phyloP scores from a whole-genome alignment of 2,329 filamentous ascomycete genomes.

The Colletotrichum filicis region DNA sequence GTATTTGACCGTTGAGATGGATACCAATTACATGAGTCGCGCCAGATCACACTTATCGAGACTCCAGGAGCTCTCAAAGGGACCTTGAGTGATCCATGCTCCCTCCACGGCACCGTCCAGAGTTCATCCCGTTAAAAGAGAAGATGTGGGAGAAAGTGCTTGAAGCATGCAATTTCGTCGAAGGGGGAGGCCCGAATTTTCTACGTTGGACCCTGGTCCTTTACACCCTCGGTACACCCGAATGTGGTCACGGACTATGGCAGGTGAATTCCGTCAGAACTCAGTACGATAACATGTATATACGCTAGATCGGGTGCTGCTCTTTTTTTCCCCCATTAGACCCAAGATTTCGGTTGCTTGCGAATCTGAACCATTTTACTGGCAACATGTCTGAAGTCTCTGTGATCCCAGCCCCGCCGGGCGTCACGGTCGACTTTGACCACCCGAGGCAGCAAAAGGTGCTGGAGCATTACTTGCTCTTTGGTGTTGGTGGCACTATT shows the following conservation, averaged over 20 bases:
- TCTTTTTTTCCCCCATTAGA: not conserved
- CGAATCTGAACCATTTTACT: not conserved
- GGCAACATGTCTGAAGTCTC: conserved; percentile 1
- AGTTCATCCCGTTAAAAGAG: not conserved
- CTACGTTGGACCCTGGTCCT: not conserved
- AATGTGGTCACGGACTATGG: not conserved
- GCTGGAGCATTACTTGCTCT: conserved; percentile 38
- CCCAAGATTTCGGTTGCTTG: not conserved
- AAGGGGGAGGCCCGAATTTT: not conserved
- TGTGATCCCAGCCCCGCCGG: conserved; percentile 27
- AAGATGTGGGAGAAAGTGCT: not conserved
- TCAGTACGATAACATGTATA: not conserved
- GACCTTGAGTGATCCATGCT: not conserved
- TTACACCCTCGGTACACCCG: not conserved
- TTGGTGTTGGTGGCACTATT: conserved; percentile 34
- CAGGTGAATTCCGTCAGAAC: not conserved
- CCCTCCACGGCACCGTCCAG: not conserved
- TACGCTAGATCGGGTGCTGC: not conserved
- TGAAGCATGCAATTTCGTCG: not conserved
- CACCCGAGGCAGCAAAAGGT: conserved; percentile 37
- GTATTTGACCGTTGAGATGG: not conserved
- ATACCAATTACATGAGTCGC: not conserved
- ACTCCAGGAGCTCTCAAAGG: not conserved
- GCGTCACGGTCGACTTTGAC: conserved; percentile 41
- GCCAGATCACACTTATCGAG: not conserved